Percentiles rank a stretch among this genome's conserved stretches.
Evolutionary conservation across 2,329 filamentous ascomycete species (phyloP).

Genomic region (Alternaria rosae): DNA sequence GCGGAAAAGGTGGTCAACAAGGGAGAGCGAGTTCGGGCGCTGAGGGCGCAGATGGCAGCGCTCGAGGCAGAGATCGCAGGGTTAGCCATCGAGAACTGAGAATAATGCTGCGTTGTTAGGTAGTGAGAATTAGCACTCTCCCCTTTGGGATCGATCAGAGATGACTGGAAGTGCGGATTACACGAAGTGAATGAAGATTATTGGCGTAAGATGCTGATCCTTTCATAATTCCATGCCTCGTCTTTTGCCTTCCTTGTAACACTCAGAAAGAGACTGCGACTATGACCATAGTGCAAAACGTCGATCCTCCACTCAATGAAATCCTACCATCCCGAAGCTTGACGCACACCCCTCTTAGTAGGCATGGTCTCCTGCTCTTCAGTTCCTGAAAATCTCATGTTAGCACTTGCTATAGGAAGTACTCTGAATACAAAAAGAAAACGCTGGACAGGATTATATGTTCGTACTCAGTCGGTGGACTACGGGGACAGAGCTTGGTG

Average conservation of each 20-base stretch:
- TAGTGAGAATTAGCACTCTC: background rate
- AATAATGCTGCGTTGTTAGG: background rate
- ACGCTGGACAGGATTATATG: constrained; percentile 29
- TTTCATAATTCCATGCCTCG: background rate
- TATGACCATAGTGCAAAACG: background rate
- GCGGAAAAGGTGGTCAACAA: background rate
- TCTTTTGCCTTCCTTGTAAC: background rate
- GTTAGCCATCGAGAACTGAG: background rate
- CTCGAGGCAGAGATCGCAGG: background rate
- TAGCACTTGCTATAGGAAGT: constrained; percentile 8
- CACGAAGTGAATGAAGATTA: background rate
- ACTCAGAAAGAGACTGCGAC: background rate
- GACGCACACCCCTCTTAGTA: constrained; percentile 14
- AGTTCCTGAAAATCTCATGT: constrained; percentile 17
- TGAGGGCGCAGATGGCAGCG: background rate
- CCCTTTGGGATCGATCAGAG: background rate
- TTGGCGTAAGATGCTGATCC: background rate
- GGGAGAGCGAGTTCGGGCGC: background rate
- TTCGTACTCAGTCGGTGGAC: constrained; percentile 66
- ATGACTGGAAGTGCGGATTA: background rate
- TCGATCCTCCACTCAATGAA: background rate
- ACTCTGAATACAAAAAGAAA: constrained; percentile 12
- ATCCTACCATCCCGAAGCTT: constrained; percentile 13
- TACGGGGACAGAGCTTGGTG: constrained; percentile 83
- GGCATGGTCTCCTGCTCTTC: constrained; percentile 18